Base-by-base conservation (phyloP, 345 rosid genomes). In the Adansonia digitata region DNA sequence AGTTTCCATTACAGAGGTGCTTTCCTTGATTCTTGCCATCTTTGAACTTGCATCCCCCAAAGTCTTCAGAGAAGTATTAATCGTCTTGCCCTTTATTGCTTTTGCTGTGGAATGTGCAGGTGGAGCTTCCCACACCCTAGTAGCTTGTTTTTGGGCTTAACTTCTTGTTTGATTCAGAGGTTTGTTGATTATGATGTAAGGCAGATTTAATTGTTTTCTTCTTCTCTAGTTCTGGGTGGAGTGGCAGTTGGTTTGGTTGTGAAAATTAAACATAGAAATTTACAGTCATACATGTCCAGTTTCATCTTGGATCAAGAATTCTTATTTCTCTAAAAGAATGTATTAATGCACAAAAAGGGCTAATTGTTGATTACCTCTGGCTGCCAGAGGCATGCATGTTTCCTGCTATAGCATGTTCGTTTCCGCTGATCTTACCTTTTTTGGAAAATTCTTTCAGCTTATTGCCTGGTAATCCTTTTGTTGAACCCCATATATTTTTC, bases 71-170 rank as follows among this genome's bases (percentile, higher is more conserved):
- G 65, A 79, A 60, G 71, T 69, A 5, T 59, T 74, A 61, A 74
- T 51, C 45, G 49, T 57, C 72, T 48, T 70, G 60, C 40, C 34
- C 71, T 5, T 62, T 82, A 73, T 72, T 81, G 59, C 60, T 81
- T 71, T 74, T 65, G 76, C 69, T 74, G 77, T 86, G 83, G 75
- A 77, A 78, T 77, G 73, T 89, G 94, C 93, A 89, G 97, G 90
- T 91, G 92, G 86, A 84, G 78, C 72, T 82, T 74, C 86, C 76
- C 77, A 71, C 83, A 77, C 82, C 79, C 77, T 73, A 78, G 59
- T 79, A 76, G 78, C 85, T 79, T 82, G 85, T 73, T 68, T 67
- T 42, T 43, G 35, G 71, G 53, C 37, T 67, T 43, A 76, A 69
- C 84, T 78, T 83, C 83, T 83, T 81, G 83, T 86, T 82, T 83